Evolutionary conservation across 768 basidiomycete genomes (phyloP).

Genomic region (Kwoniella dejecticola): DNA sequence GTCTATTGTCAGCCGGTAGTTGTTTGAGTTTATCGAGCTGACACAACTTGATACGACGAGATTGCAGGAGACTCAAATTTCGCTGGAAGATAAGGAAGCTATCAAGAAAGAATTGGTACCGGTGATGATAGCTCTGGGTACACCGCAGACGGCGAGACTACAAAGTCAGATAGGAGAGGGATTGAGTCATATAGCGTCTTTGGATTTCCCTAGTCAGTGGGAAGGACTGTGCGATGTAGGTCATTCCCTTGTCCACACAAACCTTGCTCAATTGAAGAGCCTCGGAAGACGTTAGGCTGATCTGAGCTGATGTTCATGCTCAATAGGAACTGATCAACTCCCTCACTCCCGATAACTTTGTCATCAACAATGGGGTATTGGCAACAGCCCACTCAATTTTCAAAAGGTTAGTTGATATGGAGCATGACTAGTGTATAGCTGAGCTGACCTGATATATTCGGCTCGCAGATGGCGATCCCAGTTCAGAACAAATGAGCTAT

Average conservation of each 20-base stretch:
- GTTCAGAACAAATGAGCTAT: constrained; percentile 82
- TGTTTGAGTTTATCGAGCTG: too few species aligned
- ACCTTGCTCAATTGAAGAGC: too few species aligned
- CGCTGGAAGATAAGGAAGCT: constrained; percentile 69
- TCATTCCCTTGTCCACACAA: constrained; percentile 23
- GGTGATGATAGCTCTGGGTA: constrained; percentile 84
- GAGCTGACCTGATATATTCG: constrained; percentile 14
- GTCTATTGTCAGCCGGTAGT: too few species aligned
- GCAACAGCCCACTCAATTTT: constrained; percentile 97
- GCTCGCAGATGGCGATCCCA: constrained; percentile 80
- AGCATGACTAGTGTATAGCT: not conserved
- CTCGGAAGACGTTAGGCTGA: too few species aligned
- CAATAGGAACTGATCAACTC: constrained; percentile 82
- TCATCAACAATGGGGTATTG: constrained; percentile 83
- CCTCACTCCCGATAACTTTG: constrained; percentile 77
- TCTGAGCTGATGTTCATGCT: not conserved
- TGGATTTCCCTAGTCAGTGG: constrained; percentile 91
- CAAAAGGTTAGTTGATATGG: constrained; percentile 55
- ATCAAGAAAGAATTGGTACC: constrained; percentile 79
- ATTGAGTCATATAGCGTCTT: constrained; percentile 83
- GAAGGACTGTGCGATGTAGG: constrained; percentile 84
- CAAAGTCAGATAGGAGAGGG: constrained; percentile 86
- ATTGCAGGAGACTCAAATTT: constrained; percentile 57
- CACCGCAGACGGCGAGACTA: constrained; percentile 59
- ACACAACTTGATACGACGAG: too few species aligned